phyloP scores from a whole-genome alignment of 208 protist genomes.

The Jaenimonas drosophilae region DNA sequence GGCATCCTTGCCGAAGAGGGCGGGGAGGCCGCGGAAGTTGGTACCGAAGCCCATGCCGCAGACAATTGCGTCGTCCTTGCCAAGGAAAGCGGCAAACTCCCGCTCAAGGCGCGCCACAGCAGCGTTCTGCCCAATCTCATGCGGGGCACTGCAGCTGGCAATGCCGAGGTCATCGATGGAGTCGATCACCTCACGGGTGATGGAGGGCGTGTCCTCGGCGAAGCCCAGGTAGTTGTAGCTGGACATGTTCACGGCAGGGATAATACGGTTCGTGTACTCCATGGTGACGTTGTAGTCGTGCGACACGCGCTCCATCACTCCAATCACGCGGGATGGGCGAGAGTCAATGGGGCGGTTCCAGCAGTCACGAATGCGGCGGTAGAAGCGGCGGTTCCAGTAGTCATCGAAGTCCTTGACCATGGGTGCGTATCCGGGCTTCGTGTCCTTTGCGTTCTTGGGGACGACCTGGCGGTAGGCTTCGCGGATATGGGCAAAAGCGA shows the following conservation, averaged over 20 bases:
- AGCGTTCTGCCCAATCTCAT: constrained; percentile 54
- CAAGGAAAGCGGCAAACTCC: constrained; percentile 87
- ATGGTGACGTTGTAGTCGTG: constrained; percentile 85
- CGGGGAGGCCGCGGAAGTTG: constrained; percentile 80
- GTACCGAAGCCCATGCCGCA: constrained; percentile 92
- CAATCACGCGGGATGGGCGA: constrained; percentile 88
- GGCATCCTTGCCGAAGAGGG: constrained; percentile 93
- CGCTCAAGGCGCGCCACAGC: constrained; percentile 77
- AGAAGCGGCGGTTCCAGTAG: constrained; percentile 92
- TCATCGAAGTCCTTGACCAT: constrained; percentile 92
- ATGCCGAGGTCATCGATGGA: constrained; percentile 73
- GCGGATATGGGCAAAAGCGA: constrained; percentile 33
- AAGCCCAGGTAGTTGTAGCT: constrained; percentile 99
- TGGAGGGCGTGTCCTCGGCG: constrained; percentile 84
- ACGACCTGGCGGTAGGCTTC: constrained; percentile 53
- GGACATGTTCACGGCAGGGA: constrained; percentile 91
- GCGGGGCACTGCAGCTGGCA: constrained; percentile 46
- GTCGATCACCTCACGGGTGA: constrained; percentile 76
- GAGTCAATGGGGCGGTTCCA: constrained; percentile 90
- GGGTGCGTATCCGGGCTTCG: constrained; percentile 87
- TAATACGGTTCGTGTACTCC: constrained; percentile 68
- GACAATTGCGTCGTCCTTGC: constrained; percentile 93
- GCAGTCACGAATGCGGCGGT: constrained; percentile 85
- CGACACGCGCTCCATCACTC: constrained; percentile 87
- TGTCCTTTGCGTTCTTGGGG: constrained; percentile 11